Base-by-base conservation (phyloP, 2,329 filamentous ascomycete species). In the Monilinia vaccinii-corymbosi region DNA sequence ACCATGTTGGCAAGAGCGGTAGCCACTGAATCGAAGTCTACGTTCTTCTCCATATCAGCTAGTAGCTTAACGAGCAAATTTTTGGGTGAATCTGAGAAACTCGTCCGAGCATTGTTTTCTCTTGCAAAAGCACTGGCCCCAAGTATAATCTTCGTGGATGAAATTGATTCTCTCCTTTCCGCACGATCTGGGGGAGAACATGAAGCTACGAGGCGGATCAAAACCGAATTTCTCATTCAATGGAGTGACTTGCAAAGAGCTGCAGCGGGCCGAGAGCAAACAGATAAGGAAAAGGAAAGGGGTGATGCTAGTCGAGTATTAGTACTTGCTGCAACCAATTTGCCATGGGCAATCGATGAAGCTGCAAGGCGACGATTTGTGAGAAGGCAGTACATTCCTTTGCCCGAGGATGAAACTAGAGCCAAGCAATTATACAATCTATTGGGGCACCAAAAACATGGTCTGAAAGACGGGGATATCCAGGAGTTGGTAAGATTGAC, bases 331-430 rank as follows among this genome's bases (percentile, higher is more conserved):
- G 94, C 94, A 23, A 99, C 94, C 0, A 99, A 99, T 71, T 74
- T 97, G 61, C 94, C 94, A 0, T 99, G 94, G 94, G 91, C 92
- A 38, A 97, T 99, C 67, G 94, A 99, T 68, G 94, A 97, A 73
- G 94, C 94, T 28, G 94, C 94, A 0, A 81, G 94, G 61, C 80
- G 94, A 60, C 81, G 94, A 55, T 99, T 99, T 71, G 93, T 97
- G 16, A 80, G 94, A 64, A 82, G 94, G 61, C 94, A 97, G 73
- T 99, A 99, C 72, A 99, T 99, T 62, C 93, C 94, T 1, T 75
- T 99, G 11, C 94, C 94, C 0, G 94, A 97, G 71, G 82, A 85
- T 13, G 83, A 87, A 65, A 96, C 95, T 1, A 81, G 94, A 60
- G 85, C 85, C 60, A 81, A 83, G 55, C 94, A 99, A 69, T 75